Conservation (phyloP, 2,329 filamentous ascomycete species). For the Myriosclerotinia duriaeana region DNA sequence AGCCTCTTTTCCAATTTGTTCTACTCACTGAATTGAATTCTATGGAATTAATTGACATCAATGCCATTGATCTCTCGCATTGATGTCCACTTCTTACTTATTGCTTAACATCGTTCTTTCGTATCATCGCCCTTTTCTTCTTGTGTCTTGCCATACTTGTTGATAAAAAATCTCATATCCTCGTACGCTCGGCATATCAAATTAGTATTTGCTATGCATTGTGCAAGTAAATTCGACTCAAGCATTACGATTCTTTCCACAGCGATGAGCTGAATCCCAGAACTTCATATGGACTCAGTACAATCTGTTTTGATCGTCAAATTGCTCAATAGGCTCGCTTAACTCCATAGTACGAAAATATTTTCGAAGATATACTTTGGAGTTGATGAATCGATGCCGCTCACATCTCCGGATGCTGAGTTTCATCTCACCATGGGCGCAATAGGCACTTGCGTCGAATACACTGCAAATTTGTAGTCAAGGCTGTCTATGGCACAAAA, state of each 20-base stretch:
- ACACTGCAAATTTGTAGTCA: conserved; percentile 13
- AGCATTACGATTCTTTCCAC: not conserved
- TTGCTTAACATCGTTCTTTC: not conserved
- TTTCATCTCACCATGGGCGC: conserved; percentile 31
- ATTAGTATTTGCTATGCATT: not conserved
- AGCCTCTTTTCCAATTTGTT: not conserved
- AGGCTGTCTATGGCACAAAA: no score
- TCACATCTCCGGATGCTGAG: conserved; percentile 29
- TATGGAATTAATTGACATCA: not conserved
- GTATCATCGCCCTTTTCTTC: not conserved
- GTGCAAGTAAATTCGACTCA: not conserved
- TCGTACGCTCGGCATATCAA: not conserved
- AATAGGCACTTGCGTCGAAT: conserved; percentile 29
- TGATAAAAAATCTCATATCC: not conserved
- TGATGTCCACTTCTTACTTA: not conserved
- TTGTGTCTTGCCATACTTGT: not conserved
- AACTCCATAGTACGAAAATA: conserved; percentile 23
- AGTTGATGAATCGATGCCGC: conserved; percentile 15
- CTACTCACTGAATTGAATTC: not conserved
- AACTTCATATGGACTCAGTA: conserved; percentile 32
- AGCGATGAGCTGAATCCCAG: conserved; percentile 22
- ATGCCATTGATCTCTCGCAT: not conserved
- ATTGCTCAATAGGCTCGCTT: conserved; percentile 38
- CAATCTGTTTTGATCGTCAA: conserved; percentile 39
- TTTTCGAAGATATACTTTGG: conserved; percentile 23